Conservation (phyloP, 768 basidiomycete genomes). For the Porpolomopsis calyptriformis region DNA sequence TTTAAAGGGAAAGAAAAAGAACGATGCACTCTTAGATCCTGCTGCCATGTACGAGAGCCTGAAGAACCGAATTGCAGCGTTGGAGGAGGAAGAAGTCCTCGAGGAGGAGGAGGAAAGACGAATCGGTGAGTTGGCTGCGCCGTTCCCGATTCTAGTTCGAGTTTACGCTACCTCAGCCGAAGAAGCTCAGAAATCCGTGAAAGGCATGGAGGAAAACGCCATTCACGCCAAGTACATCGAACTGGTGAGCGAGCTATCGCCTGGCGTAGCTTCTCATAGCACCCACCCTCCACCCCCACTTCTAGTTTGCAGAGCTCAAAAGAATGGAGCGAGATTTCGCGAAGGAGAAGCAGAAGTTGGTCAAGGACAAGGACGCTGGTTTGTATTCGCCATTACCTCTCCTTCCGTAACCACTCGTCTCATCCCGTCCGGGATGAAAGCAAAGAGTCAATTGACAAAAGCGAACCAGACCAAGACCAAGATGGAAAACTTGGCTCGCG, state of each 20-base stretch:
- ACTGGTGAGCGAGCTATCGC: slow-evolving; percentile 41
- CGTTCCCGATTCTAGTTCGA: slow-evolving; percentile 11
- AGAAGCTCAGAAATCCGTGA: slow-evolving; percentile 79
- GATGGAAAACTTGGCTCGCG: slow-evolving; percentile 83
- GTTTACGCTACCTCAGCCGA: slow-evolving; percentile 44
- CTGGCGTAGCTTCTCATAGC: slow-evolving; percentile 10
- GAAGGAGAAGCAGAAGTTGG: slow-evolving; percentile 83
- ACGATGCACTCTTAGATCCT: slow-evolving; percentile 64
- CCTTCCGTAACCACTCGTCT: slow-evolving; percentile 3
- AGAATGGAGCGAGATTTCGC: slow-evolving; percentile 80
- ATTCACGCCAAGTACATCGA: slow-evolving; percentile 84
- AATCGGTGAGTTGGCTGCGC: slow-evolving; percentile 44
- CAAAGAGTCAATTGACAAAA: slow-evolving; percentile 78
- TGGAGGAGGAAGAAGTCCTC: slow-evolving; percentile 79
- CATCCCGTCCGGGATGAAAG: slow-evolving; percentile 24
- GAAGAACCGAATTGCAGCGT: slow-evolving; percentile 78
- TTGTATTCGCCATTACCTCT: slow-evolving; percentile 12
- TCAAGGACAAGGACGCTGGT: slow-evolving; percentile 89
- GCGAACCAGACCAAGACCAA: slow-evolving; percentile 81
- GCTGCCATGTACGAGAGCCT: slow-evolving; percentile 81
- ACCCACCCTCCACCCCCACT: slow-evolving; percentile 3
- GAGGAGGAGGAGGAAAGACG: slow-evolving; percentile 80
- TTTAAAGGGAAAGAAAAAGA: slow-evolving; percentile 64
- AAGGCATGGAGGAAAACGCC: slow-evolving; percentile 70
- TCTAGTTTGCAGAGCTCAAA: slow-evolving; percentile 81